A percentile compares a stretch with the other conserved stretches of the same genome.
These are phyloP conservation scores for Trichoderma sp. DNA, from an alignment of 2,329 filamentous ascomycete genomes.

Conservation along the genomic window DNA sequence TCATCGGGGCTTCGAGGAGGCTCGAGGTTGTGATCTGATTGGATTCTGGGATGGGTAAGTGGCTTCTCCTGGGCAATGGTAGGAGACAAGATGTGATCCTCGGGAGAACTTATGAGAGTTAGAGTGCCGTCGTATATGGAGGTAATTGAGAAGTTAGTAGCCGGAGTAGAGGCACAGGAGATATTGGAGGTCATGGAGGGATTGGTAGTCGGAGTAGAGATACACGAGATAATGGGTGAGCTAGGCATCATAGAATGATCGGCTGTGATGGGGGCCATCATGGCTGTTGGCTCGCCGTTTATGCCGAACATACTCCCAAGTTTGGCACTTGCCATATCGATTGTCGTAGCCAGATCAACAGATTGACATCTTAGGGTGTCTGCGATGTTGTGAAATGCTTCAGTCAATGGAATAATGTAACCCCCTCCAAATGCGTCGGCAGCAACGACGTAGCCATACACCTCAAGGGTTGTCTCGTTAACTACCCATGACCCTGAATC, in stretches of 20 bases:
- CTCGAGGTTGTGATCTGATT: not conserved
- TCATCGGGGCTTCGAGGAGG: not conserved
- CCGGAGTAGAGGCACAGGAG: not conserved
- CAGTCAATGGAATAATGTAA: not conserved
- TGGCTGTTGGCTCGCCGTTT: not conserved
- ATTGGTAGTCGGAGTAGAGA: not conserved
- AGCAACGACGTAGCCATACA: not conserved
- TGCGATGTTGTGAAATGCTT: not conserved
- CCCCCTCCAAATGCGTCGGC: not conserved
- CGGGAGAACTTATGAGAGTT: not conserved
- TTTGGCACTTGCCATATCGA: not conserved
- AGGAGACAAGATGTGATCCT: not conserved
- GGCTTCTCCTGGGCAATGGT: not conserved
- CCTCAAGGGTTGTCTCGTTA: not conserved
- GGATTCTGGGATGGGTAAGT: not conserved
- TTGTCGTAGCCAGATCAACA: not conserved
- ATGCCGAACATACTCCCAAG: not conserved
- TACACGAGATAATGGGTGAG: not conserved
- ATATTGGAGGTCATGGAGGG: not conserved
- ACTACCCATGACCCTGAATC: not conserved
- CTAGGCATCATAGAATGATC: not conserved
- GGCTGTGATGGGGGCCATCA: not conserved
- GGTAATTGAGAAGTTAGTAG: not conserved
- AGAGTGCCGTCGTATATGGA: not conserved
- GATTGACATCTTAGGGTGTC: not conserved